Conservation (phyloP, 2,329 filamentous ascomycete genomes). For the Xylogone sp. region DNA sequence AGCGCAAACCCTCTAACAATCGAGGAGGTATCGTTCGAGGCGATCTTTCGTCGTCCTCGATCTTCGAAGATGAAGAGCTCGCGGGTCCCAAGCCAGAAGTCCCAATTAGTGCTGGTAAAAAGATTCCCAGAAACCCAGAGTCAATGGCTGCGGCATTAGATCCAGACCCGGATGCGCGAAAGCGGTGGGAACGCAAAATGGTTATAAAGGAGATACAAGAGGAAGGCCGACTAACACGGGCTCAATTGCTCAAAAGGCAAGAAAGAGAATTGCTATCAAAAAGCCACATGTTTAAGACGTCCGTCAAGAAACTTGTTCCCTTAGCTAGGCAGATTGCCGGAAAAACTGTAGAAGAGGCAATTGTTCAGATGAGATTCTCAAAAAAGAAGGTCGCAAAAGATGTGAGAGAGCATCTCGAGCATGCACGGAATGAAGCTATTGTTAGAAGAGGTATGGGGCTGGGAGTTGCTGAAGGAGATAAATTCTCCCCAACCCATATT, state of each 20-base stretch:
- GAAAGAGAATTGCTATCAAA: conserved; percentile 55
- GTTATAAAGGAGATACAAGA: conserved; percentile 71
- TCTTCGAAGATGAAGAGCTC: conserved; percentile 44
- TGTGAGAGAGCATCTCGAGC: conserved; percentile 72
- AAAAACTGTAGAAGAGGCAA: conserved; percentile 90
- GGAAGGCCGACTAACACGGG: conserved; percentile 61
- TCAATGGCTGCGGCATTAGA: conserved; percentile 64
- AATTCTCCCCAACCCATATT: conserved; percentile 51
- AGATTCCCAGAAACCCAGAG: conserved; percentile 36
- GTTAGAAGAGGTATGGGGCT: conserved; percentile 83
- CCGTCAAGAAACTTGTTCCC: conserved; percentile 85
- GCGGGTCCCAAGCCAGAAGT: conserved; percentile 17
- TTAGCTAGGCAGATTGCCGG: conserved; percentile 85
- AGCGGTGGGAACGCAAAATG: conserved; percentile 79
- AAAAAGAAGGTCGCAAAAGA: conserved; percentile 89
- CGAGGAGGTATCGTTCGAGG: conserved; percentile 38
- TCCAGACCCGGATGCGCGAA: conserved; percentile 68
- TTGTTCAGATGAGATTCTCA: conserved; percentile 91
- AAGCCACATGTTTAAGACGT: conserved; percentile 75
- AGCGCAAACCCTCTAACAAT: conserved; percentile 26
- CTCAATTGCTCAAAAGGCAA: conserved; percentile 63
- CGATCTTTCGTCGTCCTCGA: conserved; percentile 43
- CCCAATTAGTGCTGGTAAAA: conserved; percentile 22
- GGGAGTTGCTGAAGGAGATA: conserved; percentile 27
- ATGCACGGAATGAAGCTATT: conserved; percentile 77